Base-by-base conservation (phyloP, 768 basidiomycete genomes). In the Trametes gibbosa region DNA sequence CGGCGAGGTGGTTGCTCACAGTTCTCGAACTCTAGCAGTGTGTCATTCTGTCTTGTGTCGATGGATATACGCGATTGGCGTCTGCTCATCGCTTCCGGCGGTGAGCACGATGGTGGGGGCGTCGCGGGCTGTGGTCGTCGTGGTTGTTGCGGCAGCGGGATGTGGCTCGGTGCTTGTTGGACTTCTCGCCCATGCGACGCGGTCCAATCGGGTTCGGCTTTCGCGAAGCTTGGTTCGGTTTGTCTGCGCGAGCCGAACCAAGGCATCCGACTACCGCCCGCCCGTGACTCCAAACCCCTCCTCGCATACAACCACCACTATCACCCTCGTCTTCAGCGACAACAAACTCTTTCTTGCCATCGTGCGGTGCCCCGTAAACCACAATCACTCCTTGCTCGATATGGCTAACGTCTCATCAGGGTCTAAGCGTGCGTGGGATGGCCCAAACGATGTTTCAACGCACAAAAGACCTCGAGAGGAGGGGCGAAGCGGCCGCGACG, bases 341-440 rank as follows among this genome's bases (percentile, higher is more conserved):
- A 62, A 58, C 60, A 50, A 57, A 32, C 53, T 51, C 66, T 63
- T 69, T 66, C 67, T 74, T 77, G 77, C 76, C 73, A 87, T 88
- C 87, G 86, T 89, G 87, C 86, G 87, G 87, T 86, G 81, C 81
- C 78, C 81, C 78, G 85, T 87, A 87, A 86, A 79, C 79, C 81
- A 80, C 65, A 81, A 75, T 80, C 66, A 58, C 63, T 60, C 54
- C 32, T 45, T 64, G 47, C 42, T 66, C 70, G 68, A 82, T 62
- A 81, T 90, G 87, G 84, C 89, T 90, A 89, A 92, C 83, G 74
- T 84, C 71, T 78, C 85, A 79, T 81, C 89, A 90, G 89, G 89
- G 80, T 78, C 81, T 73, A 91, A 91, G 86, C 87, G 89, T 74
- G 75, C 85, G 63, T 84, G 84, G 85, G 87, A 89, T 68, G 85